Evolutionary conservation across 768 basidiomycete species (phyloP), one percentile per base, ranked within the genome.

Genomic region (Lactarius psammicola): DNA sequence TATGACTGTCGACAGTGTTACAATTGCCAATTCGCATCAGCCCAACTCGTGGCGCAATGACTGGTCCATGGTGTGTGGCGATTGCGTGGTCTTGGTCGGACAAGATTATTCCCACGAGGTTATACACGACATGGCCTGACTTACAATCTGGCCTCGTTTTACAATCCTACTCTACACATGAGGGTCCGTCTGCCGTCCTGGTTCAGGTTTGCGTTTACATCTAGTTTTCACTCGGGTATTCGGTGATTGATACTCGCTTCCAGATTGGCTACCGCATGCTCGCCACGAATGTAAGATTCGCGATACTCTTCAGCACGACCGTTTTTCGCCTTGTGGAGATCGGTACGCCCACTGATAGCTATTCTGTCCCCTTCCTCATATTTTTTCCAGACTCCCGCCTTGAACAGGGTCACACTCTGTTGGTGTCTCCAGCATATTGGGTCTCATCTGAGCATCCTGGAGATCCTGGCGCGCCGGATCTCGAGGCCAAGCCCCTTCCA

Each of bases 251-350:
- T n/a, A n/a, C 2, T 33, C 53, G 2, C 20, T 9, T 60, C 7
- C n/a, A 64, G 64, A 10, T 64, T 10, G 58, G 64, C 51, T 58
- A 58, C 26, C 64, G 64, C 40, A 64, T 64, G 64, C 64, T 59
- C 40, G 30, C 23, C 13, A 58, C 51, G n/a, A 55, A 60, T 10
- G 51, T 64, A 17, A 42, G 64, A 26, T 64, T 64, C 42, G 64
- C 51, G 1, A 33, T 64, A 20, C 64, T 64, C 33, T 64, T 64
- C 51, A 59, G 64, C 20, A 54, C 58, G 4, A 23, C 54, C 30
- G 30, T 51, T 0, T 64, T 64, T 60, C 64, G 64, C 18, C 30
- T 64, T 33, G 64, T 42, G 31, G 64, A 64, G 31, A 64, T 64
- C 4, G 58, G 64, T 64, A 30, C 4, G 58, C 13, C 18, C 33